Evolutionary conservation across 805 yeast species (phyloP), one percentile per base, ranked within the genome.

Genomic region (Pichia cephalocereana): DNA sequence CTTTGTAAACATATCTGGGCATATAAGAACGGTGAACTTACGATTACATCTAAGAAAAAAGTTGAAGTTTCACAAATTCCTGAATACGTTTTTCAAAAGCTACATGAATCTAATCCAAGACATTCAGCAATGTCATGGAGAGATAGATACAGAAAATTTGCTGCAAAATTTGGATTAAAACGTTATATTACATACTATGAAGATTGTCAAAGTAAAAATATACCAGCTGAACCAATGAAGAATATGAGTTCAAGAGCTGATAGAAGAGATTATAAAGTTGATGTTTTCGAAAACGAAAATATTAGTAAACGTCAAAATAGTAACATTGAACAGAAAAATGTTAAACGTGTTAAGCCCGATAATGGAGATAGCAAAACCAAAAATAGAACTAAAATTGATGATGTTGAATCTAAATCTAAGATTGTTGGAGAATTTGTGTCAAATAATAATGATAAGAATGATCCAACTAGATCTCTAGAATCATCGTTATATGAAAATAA

Each of bases 51-150:
- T 6, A 57, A 56, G 44, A 53, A 57, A 37, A 59, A 57, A 46
- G 44, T 52, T 19, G 59, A 55, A n/a, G 52, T 53, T 2, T 49
- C 57, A 34, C 55, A 56, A 32, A 59, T 63, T 37, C 70, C 69
- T 3, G 69, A 66, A 53, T 58, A 68, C 18, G 69, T 73, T 18
- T 74, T 72, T 55, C 67, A 65, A 17, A 60, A 61, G 23, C 60
- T 75, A 50, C 66, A 70, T 41, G 60, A 65, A 34, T 59, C 57
- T 38, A 60, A 67, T 47, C 76, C 82, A 11, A 66, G 72, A 37
- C 93, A 86, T 62, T 69, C 85, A 4, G 72, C 72, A 43, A 75
- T 76, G 57, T 81, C 90, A n/a, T 86, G 91, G 90, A 78, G 93
- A 62, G 93, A 85, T 60, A 72, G 93, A 53, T 85, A 76, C 61